These are phyloP conservation scores for Daedalea quercina DNA, from an alignment of 768 basidiomycete genomes.

Conservation along the genomic window DNA sequence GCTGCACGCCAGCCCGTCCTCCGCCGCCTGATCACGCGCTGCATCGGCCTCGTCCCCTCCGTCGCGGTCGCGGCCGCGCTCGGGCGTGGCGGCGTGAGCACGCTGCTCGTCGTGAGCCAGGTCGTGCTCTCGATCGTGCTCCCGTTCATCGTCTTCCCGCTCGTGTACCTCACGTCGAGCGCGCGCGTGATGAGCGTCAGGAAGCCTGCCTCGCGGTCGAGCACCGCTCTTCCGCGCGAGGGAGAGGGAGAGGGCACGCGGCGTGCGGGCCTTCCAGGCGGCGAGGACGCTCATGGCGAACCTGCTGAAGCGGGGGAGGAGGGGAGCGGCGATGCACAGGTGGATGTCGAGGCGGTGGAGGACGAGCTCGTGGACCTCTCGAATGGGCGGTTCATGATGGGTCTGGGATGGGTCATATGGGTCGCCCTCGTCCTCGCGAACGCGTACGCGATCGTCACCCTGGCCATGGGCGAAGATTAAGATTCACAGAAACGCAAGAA, in stretches of 20 bases:
- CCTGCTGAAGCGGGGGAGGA: background rate
- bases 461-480: constrained; percentile 35
- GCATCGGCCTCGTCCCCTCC: constrained; percentile 78
- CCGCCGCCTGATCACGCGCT: constrained; percentile 77
- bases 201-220: constrained; percentile 14
- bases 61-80: constrained; percentile 69
- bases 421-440: constrained; percentile 65
- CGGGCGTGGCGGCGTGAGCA: constrained; percentile 64
- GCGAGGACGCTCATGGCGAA: background rate
- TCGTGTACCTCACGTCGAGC: constrained; percentile 65
- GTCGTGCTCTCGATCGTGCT: constrained; percentile 79
- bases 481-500: background rate
- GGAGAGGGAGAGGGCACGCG: background rate
- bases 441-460: constrained; percentile 62
- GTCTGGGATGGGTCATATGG: constrained; percentile 54
- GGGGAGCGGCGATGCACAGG: background rate
- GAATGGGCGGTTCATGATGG: constrained; percentile 44
- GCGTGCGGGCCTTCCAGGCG: background rate
- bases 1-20: constrained; percentile 48
- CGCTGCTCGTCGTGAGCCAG: constrained; percentile 81
- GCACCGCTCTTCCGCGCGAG: background rate
- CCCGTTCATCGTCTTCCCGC: constrained; percentile 80
- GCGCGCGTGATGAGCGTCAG: constrained; percentile 65
- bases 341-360: constrained; percentile 13
- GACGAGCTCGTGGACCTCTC: constrained; percentile 53